phyloP scores from a whole-genome alignment of 176 grass and related monocot species.

The Avena atlantica region DNA sequence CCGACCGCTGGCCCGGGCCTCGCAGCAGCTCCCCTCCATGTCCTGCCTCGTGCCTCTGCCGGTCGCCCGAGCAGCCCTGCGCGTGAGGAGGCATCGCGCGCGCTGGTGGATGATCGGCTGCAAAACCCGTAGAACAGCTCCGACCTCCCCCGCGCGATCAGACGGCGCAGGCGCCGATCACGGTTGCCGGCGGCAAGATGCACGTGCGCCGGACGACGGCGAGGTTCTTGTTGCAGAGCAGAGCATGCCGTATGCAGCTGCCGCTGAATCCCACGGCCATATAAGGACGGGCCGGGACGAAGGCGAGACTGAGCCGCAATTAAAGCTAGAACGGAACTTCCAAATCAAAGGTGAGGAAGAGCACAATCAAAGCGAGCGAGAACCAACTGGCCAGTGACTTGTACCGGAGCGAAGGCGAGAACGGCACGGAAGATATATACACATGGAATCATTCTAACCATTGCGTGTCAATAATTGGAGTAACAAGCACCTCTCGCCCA shows the following conservation, averaged over 20 bases:
- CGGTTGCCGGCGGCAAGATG: conserved; percentile 24
- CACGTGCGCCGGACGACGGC: conserved; percentile 16
- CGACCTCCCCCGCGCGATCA: not conserved
- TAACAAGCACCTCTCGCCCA: not conserved
- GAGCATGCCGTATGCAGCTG: conserved; percentile 18
- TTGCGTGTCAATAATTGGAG: conserved; percentile 42
- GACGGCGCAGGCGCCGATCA: not conserved
- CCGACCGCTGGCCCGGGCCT: conserved; percentile 44
- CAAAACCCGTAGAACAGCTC: not conserved
- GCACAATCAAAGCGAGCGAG: conserved; percentile 12
- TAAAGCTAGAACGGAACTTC: conserved; percentile 19
- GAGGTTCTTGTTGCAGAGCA: conserved; percentile 29
- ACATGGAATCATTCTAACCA: not conserved
- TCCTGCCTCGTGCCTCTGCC: conserved; percentile 15
- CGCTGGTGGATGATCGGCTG: not conserved
- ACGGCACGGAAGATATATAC: conserved; percentile 1
- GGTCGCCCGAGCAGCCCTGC: conserved; percentile 25
- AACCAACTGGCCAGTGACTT: not conserved
- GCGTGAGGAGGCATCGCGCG: conserved; percentile 46
- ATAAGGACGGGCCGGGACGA: conserved; percentile 1
- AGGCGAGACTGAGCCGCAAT: not conserved
- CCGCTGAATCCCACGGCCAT: conserved; percentile 34
- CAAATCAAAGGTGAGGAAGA: conserved; percentile 14
- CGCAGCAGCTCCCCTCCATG: not conserved
- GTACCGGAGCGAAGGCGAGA: conserved; percentile 21